These are phyloP conservation scores for Aspergillus biplanus DNA, from an alignment of 495 filamentous ascomycete species.

Conservation along the genomic window DNA sequence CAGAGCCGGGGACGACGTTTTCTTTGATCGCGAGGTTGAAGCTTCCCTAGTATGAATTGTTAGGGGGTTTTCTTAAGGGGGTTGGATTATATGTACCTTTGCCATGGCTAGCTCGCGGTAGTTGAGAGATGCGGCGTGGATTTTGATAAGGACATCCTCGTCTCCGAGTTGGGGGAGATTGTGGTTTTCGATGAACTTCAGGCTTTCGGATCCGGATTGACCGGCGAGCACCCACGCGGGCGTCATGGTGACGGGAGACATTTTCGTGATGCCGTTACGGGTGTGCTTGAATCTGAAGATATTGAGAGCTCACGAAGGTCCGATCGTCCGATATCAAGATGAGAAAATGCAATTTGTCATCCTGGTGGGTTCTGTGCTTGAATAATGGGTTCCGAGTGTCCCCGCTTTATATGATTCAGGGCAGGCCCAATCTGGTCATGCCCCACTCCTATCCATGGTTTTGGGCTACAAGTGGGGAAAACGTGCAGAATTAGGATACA, in stretches of 20 bases:
- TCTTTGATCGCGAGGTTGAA: slow-evolving; percentile 38
- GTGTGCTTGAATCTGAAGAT: too few relatives aligned
- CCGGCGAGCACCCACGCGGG: slow-evolving; percentile 24
- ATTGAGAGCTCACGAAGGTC: too few relatives aligned
- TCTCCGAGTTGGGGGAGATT: slow-evolving; percentile 45
- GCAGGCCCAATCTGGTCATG: too few relatives aligned
- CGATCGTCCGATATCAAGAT: too few relatives aligned
- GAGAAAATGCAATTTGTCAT: too few relatives aligned
- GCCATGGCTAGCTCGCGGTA: slow-evolving; percentile 73
- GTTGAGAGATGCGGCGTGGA: slow-evolving; percentile 71
- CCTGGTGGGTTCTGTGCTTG: too few relatives aligned
- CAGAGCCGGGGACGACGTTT: slow-evolving; percentile 63
- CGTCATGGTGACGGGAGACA: neutral
- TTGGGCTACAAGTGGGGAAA: too few relatives aligned
- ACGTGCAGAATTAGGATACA: too few relatives aligned
- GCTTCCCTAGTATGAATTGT: slow-evolving; percentile 1
- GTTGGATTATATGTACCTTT: slow-evolving; percentile 34
- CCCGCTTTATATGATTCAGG: too few relatives aligned
- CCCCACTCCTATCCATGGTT: too few relatives aligned
- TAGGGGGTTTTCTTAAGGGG: neutral
- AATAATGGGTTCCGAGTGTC: too few relatives aligned
- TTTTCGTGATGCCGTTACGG: neutral
- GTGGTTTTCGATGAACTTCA: slow-evolving; percentile 10
- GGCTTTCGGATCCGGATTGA: slow-evolving; percentile 18
- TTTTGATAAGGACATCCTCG: slow-evolving; percentile 65